Conservation (phyloP, 2,329 filamentous ascomycete species). For the Hirsutella thompsonii region DNA sequence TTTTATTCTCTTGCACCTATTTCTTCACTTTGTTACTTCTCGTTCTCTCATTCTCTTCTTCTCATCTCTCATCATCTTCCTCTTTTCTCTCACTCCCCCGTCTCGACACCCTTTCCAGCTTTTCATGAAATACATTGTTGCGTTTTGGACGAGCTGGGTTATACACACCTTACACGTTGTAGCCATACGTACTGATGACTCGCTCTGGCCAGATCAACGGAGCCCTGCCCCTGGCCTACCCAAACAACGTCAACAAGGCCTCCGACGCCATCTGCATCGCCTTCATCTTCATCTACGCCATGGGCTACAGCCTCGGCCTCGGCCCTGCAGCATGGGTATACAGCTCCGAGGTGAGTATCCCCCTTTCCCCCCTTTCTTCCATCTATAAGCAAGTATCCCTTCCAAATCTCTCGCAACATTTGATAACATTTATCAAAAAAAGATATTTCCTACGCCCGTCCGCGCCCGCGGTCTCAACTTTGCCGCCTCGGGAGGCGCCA, state of each 20-base stretch:
- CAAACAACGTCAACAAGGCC: conserved; percentile 30
- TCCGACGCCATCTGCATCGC: conserved; percentile 38
- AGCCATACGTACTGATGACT: not conserved
- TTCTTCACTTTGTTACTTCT: too few relatives aligned
- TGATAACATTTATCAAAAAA: too few relatives aligned
- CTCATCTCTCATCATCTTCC: not conserved
- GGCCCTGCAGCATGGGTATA: conserved; percentile 47
- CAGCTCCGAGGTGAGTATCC: conserved; percentile 35
- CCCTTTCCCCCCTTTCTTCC: not conserved
- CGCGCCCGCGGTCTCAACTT: conserved; percentile 43
- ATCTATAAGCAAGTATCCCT: too few relatives aligned
- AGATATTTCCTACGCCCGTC: conserved; percentile 44
- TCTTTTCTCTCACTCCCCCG: not conserved
- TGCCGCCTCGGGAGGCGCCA: conserved; percentile 38
- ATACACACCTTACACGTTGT: too few relatives aligned
- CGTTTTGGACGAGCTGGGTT: too few relatives aligned
- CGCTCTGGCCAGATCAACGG: conserved; percentile 33
- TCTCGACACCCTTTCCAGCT: not conserved
- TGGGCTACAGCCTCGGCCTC: conserved; percentile 45
- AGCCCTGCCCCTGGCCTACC: conserved; percentile 35
- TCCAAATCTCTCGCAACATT: too few relatives aligned
- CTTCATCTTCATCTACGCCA: conserved; percentile 45
- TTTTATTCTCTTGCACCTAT: too few relatives aligned
- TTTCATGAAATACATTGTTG: too few relatives aligned
- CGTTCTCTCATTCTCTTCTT: too few relatives aligned